These are phyloP conservation scores for Cryphonectria naterciae DNA, from an alignment of 2,329 filamentous ascomycete species.

Conservation along the genomic window DNA sequence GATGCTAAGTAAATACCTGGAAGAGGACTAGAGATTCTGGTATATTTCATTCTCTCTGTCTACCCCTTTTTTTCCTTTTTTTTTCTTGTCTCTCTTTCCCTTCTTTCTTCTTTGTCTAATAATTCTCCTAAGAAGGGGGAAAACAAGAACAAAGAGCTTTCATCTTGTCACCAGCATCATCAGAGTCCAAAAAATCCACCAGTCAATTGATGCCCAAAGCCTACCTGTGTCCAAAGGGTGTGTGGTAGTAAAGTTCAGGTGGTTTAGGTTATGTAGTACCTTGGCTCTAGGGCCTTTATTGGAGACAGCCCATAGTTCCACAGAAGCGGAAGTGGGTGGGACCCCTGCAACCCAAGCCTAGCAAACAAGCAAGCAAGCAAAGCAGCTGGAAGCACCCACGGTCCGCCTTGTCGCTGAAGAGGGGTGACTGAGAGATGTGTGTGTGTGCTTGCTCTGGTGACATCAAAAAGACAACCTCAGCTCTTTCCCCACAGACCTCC, in stretches of 20 bases:
- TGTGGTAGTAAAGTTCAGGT: constrained; percentile 12
- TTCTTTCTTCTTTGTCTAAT: neutral
- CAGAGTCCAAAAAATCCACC: neutral
- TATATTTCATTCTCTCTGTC: neutral
- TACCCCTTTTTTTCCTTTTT: too few species aligned
- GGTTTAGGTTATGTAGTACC: neutral
- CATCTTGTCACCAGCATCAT: neutral
- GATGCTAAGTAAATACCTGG: neutral
- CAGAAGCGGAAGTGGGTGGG: neutral
- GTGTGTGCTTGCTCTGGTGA: constrained; percentile 7
- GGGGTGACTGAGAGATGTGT: neutral
- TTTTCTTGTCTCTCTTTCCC: too few species aligned
- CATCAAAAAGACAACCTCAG: constrained; percentile 18
- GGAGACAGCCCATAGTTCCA: neutral
- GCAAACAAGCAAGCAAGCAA: neutral
- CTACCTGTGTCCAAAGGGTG: neutral
- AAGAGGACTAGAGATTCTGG: neutral
- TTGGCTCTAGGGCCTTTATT: neutral
- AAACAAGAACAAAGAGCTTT: neutral
- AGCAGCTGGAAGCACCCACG: too few species aligned
- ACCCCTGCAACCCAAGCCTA: neutral
- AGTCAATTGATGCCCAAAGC: constrained; percentile 2
- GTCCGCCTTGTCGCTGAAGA: neutral
- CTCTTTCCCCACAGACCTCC: constrained; percentile 10
- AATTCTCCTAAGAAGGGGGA: too few species aligned